phyloP scores from a whole-genome alignment of 1,284 basidiomycete species.

The Irpex sp. region DNA sequence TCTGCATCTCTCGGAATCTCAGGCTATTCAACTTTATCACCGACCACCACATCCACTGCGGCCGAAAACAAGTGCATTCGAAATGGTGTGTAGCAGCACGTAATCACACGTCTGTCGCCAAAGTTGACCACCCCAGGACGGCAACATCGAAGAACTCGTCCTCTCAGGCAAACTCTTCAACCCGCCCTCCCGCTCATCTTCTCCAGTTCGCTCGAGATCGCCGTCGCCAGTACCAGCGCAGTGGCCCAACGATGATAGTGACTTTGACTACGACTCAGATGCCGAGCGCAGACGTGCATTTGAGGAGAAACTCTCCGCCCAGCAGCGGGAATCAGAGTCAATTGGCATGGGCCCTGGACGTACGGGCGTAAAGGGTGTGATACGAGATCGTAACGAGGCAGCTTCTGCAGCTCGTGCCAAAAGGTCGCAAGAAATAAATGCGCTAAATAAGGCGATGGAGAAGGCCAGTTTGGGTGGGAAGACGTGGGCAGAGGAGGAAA shows the following conservation, averaged over 20 bases:
- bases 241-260: constrained; percentile 29
- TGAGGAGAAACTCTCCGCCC: constrained; percentile 20
- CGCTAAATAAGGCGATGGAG: constrained; percentile 52
- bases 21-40: too few species aligned
- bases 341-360: constrained; percentile 82
- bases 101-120: neutral
- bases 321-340: constrained; percentile 30
- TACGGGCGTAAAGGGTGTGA: constrained; percentile 81
- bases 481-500: constrained; percentile 68
- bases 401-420: constrained; percentile 44
- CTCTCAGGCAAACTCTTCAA: constrained; percentile 75
- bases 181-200: constrained; percentile 34
- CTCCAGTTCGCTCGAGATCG: constrained; percentile 49
- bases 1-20: neutral
- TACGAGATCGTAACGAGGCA: constrained; percentile 70
- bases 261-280: constrained; percentile 45
- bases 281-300: constrained; percentile 26
- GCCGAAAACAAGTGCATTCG: neutral
- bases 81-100: neutral
- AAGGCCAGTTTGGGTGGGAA: constrained; percentile 55
- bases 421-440: constrained; percentile 42
- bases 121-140: constrained; percentile 15
- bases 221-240: constrained; percentile 30
- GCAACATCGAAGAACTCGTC: constrained; percentile 61
- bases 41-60: neutral